Evolutionary conservation across 176 grass and related monocot genomes (phyloP).

Genomic region (Dactylis glomerata): DNA sequence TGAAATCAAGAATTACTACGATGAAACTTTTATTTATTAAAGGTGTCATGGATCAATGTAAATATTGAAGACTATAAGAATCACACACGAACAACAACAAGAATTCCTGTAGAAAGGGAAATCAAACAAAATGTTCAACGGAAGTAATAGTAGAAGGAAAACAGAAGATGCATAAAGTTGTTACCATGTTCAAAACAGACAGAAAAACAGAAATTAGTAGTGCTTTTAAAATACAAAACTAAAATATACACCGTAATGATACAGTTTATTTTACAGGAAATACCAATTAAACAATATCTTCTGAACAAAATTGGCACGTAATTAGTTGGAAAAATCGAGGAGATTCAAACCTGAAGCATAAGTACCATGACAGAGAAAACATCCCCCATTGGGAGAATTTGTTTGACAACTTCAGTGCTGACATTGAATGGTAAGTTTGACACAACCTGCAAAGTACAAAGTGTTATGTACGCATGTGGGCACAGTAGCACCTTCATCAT

Average conservation of each 20-base stretch:
- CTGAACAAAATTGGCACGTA: not conserved
- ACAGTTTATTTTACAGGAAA: not conserved
- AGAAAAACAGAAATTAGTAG: not conserved
- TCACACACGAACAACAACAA: not conserved
- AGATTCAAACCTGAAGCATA: slow-evolving; percentile 84
- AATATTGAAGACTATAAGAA: not conserved
- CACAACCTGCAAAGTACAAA: slow-evolving; percentile 65
- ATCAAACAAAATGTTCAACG: not conserved
- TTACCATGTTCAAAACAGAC: not conserved
- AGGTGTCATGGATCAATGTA: not conserved
- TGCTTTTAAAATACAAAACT: not conserved
- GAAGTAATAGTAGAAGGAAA: not conserved
- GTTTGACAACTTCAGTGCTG: slow-evolving; percentile 86
- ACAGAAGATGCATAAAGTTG: not conserved
- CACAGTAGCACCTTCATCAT: slow-evolving; percentile 6
- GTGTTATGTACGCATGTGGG: not conserved
- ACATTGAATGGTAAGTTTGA: slow-evolving; percentile 98
- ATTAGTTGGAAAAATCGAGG: not conserved
- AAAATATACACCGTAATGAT: slow-evolving; percentile 13
- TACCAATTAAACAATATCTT: not conserved
- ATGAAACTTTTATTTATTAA: not conserved
- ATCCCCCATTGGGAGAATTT: slow-evolving; percentile 94
- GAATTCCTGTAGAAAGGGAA: not conserved
- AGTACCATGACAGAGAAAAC: slow-evolving; percentile 78
- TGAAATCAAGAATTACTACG: slow-evolving; percentile 21